These are phyloP conservation scores for Lipomyces chichibuensis DNA, from an alignment of 805 yeast species.

Conservation along the genomic window DNA sequence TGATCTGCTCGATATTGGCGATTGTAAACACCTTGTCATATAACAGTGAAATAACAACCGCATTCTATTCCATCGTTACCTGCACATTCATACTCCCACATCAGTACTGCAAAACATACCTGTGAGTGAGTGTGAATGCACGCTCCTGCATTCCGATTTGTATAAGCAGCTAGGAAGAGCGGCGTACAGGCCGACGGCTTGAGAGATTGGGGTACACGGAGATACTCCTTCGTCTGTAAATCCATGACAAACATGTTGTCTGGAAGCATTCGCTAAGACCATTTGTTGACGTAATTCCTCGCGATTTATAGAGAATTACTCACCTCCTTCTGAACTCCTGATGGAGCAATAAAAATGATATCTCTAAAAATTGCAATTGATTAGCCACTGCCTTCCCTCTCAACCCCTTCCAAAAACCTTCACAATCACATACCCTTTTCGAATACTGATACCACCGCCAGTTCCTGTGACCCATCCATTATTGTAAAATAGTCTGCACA, in stretches of 20 bases:
- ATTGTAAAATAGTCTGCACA: slow-evolving; percentile 74
- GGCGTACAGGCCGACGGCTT: slow-evolving; percentile 97
- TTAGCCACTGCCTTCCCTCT: not conserved
- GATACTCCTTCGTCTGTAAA: slow-evolving; percentile 53
- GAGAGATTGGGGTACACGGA: slow-evolving; percentile 63
- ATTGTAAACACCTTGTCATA: slow-evolving; percentile 74
- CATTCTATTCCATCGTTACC: slow-evolving; percentile 45
- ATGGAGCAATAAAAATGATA: slow-evolving; percentile 78
- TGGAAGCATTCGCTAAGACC: slow-evolving; percentile 63
- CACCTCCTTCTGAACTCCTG: slow-evolving; percentile 91
- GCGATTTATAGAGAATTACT: slow-evolving; percentile 1
- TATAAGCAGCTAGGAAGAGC: slow-evolving; percentile 72
- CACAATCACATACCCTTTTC: slow-evolving; percentile 46
- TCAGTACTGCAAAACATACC: slow-evolving; percentile 35
- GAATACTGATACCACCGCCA: slow-evolving; percentile 90
- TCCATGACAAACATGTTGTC: slow-evolving; percentile 79
- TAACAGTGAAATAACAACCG: slow-evolving; percentile 77
- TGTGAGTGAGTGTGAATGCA: slow-evolving; percentile 95
- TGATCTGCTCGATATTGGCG: slow-evolving; percentile 84
- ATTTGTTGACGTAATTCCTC: not conserved
- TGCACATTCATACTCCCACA: too few relatives aligned
- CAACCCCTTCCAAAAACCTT: not conserved
- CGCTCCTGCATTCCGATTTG: slow-evolving; percentile 76
- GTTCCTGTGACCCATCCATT: slow-evolving; percentile 95
- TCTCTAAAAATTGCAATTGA: slow-evolving; percentile 42